Conservation (phyloP, 495 filamentous ascomycete genomes). For the Aspergillus leporis region DNA sequence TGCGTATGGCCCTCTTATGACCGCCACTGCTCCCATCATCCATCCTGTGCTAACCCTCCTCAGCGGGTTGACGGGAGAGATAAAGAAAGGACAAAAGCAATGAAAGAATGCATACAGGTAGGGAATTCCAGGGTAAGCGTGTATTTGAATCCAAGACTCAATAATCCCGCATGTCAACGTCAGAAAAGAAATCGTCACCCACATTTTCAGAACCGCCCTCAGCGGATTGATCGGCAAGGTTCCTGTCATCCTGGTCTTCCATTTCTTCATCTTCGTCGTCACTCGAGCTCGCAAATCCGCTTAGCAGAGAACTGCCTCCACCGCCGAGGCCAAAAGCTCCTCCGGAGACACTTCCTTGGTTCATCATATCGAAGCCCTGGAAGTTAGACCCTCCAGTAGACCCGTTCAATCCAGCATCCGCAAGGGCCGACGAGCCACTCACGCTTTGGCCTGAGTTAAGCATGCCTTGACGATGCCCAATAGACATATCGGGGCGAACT, state of each 20-base stretch:
- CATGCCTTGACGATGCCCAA: conserved; percentile 65
- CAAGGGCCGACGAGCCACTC: conserved; percentile 65
- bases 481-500: conserved; percentile 83
- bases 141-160: conserved; percentile 25
- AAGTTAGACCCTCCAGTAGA: conserved; percentile 55
- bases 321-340: conserved; percentile 62
- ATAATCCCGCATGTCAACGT: conserved; percentile 55
- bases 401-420: conserved; percentile 70
- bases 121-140: conserved; percentile 10
- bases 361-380: conserved; percentile 76
- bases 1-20: conserved; percentile 17
- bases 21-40: conserved; percentile 20
- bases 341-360: conserved; percentile 61
- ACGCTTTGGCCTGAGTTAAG: conserved; percentile 63
- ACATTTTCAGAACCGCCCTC: conserved; percentile 62
- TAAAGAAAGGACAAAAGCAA: conserved; percentile 6
- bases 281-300: conserved; percentile 93
- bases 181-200: conserved; percentile 60
- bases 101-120: conserved; percentile 14
- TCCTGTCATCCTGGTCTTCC: conserved; percentile 76
- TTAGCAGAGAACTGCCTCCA: conserved; percentile 70
- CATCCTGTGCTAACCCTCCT: conserved; percentile 20
- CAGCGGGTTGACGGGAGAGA: not conserved
- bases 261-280: conserved; percentile 97
- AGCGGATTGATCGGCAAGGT: conserved; percentile 31